These are phyloP conservation scores for Anisodus acutangulus DNA, from an alignment of 257 asterid genomes.

Conservation along the genomic window DNA sequence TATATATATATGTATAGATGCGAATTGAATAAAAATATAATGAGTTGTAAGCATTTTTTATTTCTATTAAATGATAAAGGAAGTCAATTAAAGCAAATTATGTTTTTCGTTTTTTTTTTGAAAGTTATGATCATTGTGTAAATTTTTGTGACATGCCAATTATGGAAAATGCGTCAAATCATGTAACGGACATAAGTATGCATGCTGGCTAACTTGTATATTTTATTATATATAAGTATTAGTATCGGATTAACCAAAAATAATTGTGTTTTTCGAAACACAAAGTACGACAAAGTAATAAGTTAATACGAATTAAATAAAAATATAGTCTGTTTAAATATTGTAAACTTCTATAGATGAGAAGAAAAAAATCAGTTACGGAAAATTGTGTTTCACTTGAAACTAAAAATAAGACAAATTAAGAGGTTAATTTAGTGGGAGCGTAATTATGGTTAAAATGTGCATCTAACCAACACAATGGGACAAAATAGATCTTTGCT, in stretches of 20 bases:
- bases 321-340: background rate
- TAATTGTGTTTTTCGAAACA: background rate
- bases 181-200: no score
- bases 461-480: slow-evolving; percentile 18
- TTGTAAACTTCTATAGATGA: no score
- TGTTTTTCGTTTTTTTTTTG: background rate
- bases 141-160: no score
- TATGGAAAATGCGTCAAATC: no score
- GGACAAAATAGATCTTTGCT: background rate
- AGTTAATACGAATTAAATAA: background rate
- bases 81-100: background rate
- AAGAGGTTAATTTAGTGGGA: background rate
- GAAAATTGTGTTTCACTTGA: background rate
- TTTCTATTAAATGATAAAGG: background rate
- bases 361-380: no score
- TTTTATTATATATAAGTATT: no score
- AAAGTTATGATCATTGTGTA: no score
- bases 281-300: background rate
- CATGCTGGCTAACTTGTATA: no score
- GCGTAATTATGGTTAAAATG: background rate
- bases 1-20: background rate
- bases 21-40: no score
- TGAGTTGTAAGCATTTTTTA: background rate
- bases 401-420: background rate
- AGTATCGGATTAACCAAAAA: background rate